Conservation (phyloP, 495 filamentous ascomycete species). For the Penicillium fimorum region DNA sequence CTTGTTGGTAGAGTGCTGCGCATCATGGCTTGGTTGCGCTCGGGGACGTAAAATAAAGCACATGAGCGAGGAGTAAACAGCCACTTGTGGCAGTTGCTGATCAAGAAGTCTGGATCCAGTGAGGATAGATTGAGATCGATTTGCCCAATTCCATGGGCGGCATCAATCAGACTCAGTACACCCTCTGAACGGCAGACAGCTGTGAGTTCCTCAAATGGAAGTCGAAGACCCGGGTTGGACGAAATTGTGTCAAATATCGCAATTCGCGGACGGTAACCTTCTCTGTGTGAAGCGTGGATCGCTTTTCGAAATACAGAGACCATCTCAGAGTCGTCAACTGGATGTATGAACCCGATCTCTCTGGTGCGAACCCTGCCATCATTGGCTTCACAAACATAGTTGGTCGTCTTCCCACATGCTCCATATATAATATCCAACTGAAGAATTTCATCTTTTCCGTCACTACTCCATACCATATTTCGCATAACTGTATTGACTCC, state of each 20-base stretch:
- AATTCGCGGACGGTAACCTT: slow-evolving; percentile 47
- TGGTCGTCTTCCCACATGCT: slow-evolving; percentile 63
- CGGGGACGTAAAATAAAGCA: slow-evolving; percentile 71
- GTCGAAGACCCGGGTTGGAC: slow-evolving; percentile 64
- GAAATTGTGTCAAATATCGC: slow-evolving; percentile 74
- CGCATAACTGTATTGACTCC: slow-evolving; percentile 74
- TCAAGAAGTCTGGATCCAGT: slow-evolving; percentile 72
- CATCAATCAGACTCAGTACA: slow-evolving; percentile 63
- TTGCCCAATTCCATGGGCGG: slow-evolving; percentile 74
- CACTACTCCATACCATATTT: slow-evolving; percentile 55
- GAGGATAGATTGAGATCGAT: slow-evolving; percentile 58
- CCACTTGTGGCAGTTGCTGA: slow-evolving; percentile 83
- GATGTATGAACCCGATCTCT: slow-evolving; percentile 48
- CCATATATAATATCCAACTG: slow-evolving; percentile 68
- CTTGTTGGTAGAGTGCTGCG: slow-evolving; percentile 66
- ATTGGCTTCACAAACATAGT: slow-evolving; percentile 62
- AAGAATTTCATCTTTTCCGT: slow-evolving; percentile 52
- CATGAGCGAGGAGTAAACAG: slow-evolving; percentile 69
- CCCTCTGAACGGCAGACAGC: slow-evolving; percentile 56
- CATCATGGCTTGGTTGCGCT: slow-evolving; percentile 69
- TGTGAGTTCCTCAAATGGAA: slow-evolving; percentile 67
- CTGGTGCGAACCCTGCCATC: slow-evolving; percentile 25
- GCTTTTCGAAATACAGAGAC: slow-evolving; percentile 45
- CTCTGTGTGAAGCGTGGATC: slow-evolving; percentile 35
- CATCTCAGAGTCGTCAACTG: slow-evolving; percentile 55